phyloP scores from a whole-genome alignment of 371 early-diverging fungal species.

The Syncephalis plumigaleata region DNA sequence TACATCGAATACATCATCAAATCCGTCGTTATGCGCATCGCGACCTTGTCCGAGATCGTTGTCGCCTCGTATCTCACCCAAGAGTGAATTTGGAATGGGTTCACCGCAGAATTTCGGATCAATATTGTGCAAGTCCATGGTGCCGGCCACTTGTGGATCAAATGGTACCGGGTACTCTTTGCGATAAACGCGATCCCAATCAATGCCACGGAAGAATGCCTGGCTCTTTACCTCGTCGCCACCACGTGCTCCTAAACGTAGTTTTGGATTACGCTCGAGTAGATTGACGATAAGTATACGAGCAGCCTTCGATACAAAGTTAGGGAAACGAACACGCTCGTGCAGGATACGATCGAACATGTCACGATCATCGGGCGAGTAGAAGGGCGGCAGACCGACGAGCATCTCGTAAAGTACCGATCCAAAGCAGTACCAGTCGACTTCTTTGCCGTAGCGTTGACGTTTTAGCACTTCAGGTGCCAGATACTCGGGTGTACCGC shows the following conservation, averaged over 20 bases:
- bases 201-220: slow-evolving; percentile 52
- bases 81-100: background rate
- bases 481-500: slow-evolving; percentile 51
- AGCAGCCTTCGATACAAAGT: slow-evolving; percentile 13
- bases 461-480: slow-evolving; percentile 52
- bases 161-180: slow-evolving; percentile 50
- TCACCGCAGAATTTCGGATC: background rate
- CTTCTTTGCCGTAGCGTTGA: slow-evolving; percentile 34
- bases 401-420: slow-evolving; percentile 57
- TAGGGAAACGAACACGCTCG: slow-evolving; percentile 31
- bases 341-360: slow-evolving; percentile 39
- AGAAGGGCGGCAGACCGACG: slow-evolving; percentile 45
- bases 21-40: no score
- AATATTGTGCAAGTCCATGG: slow-evolving; percentile 2
- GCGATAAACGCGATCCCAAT: slow-evolving; percentile 42
- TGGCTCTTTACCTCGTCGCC: slow-evolving; percentile 50
- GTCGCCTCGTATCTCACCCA: no score
- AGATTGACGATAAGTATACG: slow-evolving; percentile 26
- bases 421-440: slow-evolving; percentile 76
- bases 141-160: slow-evolving; percentile 26
- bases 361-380: slow-evolving; percentile 20
- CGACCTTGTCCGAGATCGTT: no score
- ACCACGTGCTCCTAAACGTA: slow-evolving; percentile 30
- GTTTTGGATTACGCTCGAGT: slow-evolving; percentile 29
- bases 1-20: no score